These are phyloP conservation scores for Syzygium grande DNA, from an alignment of 345 rosid genomes.

Conservation along the genomic window DNA sequence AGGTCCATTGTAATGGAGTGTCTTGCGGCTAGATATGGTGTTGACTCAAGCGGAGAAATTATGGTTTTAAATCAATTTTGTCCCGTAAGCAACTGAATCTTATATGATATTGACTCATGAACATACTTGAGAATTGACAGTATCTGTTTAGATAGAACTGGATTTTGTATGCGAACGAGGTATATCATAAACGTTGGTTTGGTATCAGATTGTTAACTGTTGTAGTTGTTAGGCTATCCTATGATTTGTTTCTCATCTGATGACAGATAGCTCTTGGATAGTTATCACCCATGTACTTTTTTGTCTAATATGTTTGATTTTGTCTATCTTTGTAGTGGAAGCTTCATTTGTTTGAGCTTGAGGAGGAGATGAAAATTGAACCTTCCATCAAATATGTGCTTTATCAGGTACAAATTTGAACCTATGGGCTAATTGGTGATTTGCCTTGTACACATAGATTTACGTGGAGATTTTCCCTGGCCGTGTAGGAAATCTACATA, in stretches of 20 bases:
- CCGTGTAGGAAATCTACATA: neutral
- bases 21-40: conserved; percentile 43
- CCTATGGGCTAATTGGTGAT: neutral
- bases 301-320: neutral
- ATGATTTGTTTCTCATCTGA: neutral
- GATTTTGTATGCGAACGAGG: neutral
- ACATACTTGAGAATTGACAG: neutral
- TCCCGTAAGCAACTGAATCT: conserved; percentile 48
- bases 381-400: conserved; percentile 78
- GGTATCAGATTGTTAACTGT: neutral
- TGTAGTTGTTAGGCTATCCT: neutral
- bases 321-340: conserved; percentile 56
- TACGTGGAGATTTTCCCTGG: neutral
- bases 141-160: neutral
- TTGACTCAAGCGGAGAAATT: conserved; percentile 80
- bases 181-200: neutral
- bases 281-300: neutral
- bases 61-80: conserved; percentile 60
- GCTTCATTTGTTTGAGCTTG: conserved; percentile 89
- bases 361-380: conserved; percentile 77
- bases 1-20: conserved; percentile 77
- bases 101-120: neutral
- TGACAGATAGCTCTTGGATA: neutral
- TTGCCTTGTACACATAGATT: neutral
- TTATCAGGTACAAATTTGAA: conserved; percentile 40